Evolutionary conservation across 2,329 filamentous ascomycete species (phyloP).

Genomic region (Penicillium capsulatum): DNA sequence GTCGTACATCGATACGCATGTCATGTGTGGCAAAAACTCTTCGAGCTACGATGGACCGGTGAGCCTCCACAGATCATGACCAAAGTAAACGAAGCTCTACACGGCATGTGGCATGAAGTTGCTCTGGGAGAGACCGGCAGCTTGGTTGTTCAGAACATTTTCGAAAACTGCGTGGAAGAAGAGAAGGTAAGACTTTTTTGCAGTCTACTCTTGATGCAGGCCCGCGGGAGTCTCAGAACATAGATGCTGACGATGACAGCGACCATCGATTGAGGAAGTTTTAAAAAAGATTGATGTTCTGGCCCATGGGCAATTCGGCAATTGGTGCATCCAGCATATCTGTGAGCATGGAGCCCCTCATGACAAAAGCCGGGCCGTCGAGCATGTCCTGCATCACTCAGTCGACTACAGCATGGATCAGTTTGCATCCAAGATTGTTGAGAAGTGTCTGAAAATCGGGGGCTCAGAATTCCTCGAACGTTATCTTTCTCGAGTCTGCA

Average conservation of each 20-base stretch:
- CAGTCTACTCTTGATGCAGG: neutral
- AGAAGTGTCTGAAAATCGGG: constrained; percentile 98
- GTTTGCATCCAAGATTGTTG: constrained; percentile 97
- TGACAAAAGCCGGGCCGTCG: constrained; percentile 88
- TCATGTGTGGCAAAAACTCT: constrained; percentile 99
- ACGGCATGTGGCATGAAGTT: constrained; percentile 98
- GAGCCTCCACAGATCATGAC: constrained; percentile 97
- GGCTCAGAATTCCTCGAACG: constrained; percentile 83
- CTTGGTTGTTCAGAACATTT: constrained; percentile 97
- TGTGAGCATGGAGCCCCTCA: constrained; percentile 91
- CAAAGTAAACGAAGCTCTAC: constrained; percentile 90
- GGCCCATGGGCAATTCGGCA: constrained; percentile 95
- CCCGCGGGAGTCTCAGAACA: too few relatives aligned
- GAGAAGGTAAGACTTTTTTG: constrained; percentile 69
- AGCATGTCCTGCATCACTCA: constrained; percentile 89
- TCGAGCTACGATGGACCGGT: constrained; percentile 92
- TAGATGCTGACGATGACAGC: constrained; percentile 52
- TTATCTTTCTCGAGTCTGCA: constrained; percentile 90
- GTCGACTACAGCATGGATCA: constrained; percentile 98
- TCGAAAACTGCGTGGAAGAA: constrained; percentile 97
- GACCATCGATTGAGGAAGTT: constrained; percentile 95
- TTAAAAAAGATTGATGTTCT: constrained; percentile 93
- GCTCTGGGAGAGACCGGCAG: constrained; percentile 96
- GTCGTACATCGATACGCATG: constrained; percentile 98
- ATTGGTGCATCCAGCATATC: constrained; percentile 99